A percentile compares a stretch with the other conserved stretches of the same genome.
Evolutionary conservation across 352 stramenopile genomes (phyloP).

Genomic region (Phytophthora sp.): DNA sequence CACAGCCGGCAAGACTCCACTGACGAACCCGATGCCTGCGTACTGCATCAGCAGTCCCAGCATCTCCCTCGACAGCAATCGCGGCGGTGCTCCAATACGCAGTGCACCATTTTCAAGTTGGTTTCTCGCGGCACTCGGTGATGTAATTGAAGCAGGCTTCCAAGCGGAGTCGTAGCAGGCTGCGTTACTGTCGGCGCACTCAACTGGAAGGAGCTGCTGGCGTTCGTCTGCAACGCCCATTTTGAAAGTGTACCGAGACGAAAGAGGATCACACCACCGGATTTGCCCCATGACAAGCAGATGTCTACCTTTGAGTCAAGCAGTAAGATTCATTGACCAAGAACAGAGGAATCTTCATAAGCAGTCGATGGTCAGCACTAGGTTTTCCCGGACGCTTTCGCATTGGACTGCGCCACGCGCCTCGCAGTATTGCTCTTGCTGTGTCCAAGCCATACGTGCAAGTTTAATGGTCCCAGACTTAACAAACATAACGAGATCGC

Average conservation of each 20-base stretch:
- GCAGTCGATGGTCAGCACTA: background rate
- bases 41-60: conserved; percentile 44
- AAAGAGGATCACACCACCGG: conserved; percentile 3
- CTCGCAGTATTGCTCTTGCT: background rate
- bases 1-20: conserved; percentile 35
- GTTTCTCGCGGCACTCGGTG: background rate
- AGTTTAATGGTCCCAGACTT: too few species aligned
- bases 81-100: conserved; percentile 24
- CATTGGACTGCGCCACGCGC: conserved; percentile 13
- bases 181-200: conserved; percentile 5
- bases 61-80: conserved; percentile 31
- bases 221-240: conserved; percentile 25
- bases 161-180: conserved; percentile 1
- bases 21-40: conserved; percentile 39
- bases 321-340: conserved; percentile 13
- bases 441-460: too few species aligned
- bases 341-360: conserved; percentile 1
- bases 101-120: conserved; percentile 30
- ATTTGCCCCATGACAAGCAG: conserved; percentile 11
- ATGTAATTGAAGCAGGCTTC: conserved; percentile 12
- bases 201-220: conserved; percentile 16
- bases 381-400: background rate
- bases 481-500: too few species aligned
- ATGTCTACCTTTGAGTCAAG: background rate
- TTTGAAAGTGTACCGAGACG: conserved; percentile 7